These are phyloP conservation scores for Globisporangium radiosum DNA, from an alignment of 352 stramenopile species.

Conservation along the genomic window DNA sequence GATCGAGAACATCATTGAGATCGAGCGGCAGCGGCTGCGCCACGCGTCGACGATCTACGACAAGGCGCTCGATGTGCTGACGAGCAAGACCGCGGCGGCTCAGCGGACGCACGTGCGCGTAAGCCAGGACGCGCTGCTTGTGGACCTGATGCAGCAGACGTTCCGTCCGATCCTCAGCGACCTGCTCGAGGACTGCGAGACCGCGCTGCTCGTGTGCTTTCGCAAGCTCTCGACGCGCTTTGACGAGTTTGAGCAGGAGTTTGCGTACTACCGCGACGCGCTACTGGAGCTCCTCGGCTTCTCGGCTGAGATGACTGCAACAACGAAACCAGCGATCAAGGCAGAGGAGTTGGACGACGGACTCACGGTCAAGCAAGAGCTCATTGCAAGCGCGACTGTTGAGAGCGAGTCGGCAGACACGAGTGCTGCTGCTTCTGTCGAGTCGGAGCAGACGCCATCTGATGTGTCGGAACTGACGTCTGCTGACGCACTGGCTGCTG, in stretches of 20 bases:
- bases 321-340: slow-evolving; percentile 14
- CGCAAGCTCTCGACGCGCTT: slow-evolving; percentile 54
- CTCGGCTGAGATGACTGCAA: slow-evolving; percentile 1
- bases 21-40: slow-evolving; percentile 60
- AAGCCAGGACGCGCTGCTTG: slow-evolving; percentile 50
- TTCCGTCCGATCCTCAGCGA: slow-evolving; percentile 63
- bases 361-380: slow-evolving; percentile 39
- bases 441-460: too few relatives aligned
- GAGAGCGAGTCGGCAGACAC: not conserved
- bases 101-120: slow-evolving; percentile 53
- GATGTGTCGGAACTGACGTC: slow-evolving; percentile 5
- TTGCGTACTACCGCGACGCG: slow-evolving; percentile 67
- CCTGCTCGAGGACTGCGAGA: slow-evolving; percentile 62
- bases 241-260: slow-evolving; percentile 71
- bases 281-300: slow-evolving; percentile 37
- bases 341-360: slow-evolving; percentile 18
- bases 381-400: slow-evolving; percentile 17
- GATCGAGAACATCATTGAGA: slow-evolving; percentile 64
- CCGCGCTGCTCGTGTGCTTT: slow-evolving; percentile 58
- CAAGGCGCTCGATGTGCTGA: slow-evolving; percentile 43
- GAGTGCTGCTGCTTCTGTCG: not conserved
- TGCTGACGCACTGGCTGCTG: not conserved
- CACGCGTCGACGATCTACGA: slow-evolving; percentile 51
- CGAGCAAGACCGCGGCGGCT: slow-evolving; percentile 30
- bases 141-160: slow-evolving; percentile 63